Evolutionary conservation across 2,329 filamentous ascomycete genomes (phyloP), one percentile per base, ranked within the genome.

Genomic region (Bipolaris oryzae): DNA sequence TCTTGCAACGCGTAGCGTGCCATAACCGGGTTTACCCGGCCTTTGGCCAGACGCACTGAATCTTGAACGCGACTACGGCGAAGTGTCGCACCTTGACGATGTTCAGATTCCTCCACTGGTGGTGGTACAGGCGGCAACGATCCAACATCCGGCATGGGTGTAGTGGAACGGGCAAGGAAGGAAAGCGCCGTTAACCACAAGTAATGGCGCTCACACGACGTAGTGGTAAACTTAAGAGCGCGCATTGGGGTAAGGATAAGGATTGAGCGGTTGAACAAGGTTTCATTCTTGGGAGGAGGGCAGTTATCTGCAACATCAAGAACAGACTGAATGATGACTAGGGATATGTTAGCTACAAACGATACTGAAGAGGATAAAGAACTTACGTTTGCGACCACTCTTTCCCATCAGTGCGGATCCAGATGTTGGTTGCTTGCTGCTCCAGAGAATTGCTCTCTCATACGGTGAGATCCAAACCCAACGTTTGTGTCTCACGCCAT

Each of bases 381-480:
- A 87, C 92, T 87, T 84, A 96, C 94, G 79, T 79, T 98, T 99
- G 67, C 95, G 88, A 52, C 95, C 95, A 72, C 89, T 90, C 81
- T 98, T 99, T 64, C 95, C 95, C 82, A 98, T 84, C 76, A 99
- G 78, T 31, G 93, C 94, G 68, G 87, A 89, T 31, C 93, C 92
- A 66, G 88, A 92, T 9, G 88, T 91, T 15, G 95, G 95, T 77
- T 99, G 95, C 81, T 96, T 97, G 82, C 90, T 96, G 77, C 94
- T 97, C 95, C 95, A 99, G 76, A 99, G 91, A 58, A 99, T 94
- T 11, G 94, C 89, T 61, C 93, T 85, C 77, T 99, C 95, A 72
- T 99, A 98, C 2, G 95, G 95, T 16, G 94, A 95, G 61, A 99
- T 85, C 95, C 95, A 99, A 1, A 99, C 95, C 95, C 95, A 99